Percentiles rank a stretch among this genome's conserved stretches.
Evolutionary conservation across 768 basidiomycete genomes (phyloP).

Genomic region (Daedalea quercina): DNA sequence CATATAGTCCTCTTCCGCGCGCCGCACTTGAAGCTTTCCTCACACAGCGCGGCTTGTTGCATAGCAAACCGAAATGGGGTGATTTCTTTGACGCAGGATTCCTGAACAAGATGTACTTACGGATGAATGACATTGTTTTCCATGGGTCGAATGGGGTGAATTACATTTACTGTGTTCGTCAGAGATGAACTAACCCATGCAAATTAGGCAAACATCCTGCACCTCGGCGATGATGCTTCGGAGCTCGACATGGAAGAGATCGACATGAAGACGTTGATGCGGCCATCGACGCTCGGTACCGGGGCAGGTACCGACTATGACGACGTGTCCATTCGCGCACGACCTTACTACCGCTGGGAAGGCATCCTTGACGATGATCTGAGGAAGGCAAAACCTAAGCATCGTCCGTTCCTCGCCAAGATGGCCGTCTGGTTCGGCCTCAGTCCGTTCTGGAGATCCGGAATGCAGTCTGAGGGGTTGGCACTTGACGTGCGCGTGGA

Average conservation of each 20-base stretch:
- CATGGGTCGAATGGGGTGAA: slow-evolving; percentile 44
- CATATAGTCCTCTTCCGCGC: slow-evolving; percentile 63
- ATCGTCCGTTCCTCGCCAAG: slow-evolving; percentile 40
- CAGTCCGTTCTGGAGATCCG: slow-evolving; percentile 54
- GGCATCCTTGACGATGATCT: slow-evolving; percentile 53
- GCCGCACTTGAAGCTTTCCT: slow-evolving; percentile 60
- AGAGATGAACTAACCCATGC: neutral
- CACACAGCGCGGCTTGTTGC: slow-evolving; percentile 50
- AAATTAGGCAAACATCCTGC: slow-evolving; percentile 53
- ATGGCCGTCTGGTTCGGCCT: slow-evolving; percentile 65
- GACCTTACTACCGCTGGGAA: slow-evolving; percentile 67
- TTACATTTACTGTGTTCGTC: neutral
- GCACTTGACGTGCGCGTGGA: slow-evolving; percentile 53
- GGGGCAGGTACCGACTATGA: slow-evolving; percentile 72
- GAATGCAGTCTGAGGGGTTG: slow-evolving; percentile 45
- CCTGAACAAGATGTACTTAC: slow-evolving; percentile 65
- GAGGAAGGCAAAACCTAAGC: slow-evolving; percentile 27
- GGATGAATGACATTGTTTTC: slow-evolving; percentile 64
- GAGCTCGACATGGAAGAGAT: slow-evolving; percentile 61
- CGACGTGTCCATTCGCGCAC: slow-evolving; percentile 48
- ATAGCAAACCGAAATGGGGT: slow-evolving; percentile 33
- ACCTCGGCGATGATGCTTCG: slow-evolving; percentile 46
- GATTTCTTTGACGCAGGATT: slow-evolving; percentile 59
- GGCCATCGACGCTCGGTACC: slow-evolving; percentile 53
- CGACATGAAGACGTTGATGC: slow-evolving; percentile 43